Conservation (phyloP, 2,329 filamentous ascomycete genomes). For the Botryosphaeria agaves region DNA sequence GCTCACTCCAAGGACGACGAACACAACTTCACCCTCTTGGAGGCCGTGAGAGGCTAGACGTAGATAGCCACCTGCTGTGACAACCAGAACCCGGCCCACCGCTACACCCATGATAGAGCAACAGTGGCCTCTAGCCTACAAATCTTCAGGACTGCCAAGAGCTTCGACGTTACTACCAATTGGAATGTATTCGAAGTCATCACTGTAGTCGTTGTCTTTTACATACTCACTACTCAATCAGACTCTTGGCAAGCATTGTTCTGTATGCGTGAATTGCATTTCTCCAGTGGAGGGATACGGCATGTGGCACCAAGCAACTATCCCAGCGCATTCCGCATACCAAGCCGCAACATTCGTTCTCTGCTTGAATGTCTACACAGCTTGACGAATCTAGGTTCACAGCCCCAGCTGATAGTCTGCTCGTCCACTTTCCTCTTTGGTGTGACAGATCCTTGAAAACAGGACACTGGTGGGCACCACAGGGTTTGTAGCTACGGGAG, state of each 20-base stretch:
- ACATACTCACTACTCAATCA: background rate
- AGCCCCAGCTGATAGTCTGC: background rate
- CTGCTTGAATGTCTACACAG: background rate
- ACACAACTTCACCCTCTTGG: conserved; percentile 11
- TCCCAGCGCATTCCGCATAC: too few species aligned
- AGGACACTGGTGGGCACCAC: conserved; percentile 5
- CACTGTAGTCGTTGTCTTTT: conserved; percentile 8
- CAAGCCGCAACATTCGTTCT: too few species aligned
- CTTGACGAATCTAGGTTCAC: background rate
- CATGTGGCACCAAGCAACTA: too few species aligned
- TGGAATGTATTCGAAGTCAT: conserved; percentile 4
- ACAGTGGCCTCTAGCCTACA: conserved; percentile 8
- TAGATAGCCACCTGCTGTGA: conserved; percentile 10
- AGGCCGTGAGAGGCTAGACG: conserved; percentile 11
- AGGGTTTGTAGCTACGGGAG: background rate
- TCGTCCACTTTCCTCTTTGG: background rate
- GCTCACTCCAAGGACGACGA: conserved; percentile 9
- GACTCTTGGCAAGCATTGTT: background rate
- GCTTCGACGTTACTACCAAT: conserved; percentile 11
- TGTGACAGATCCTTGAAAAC: conserved; percentile 11
- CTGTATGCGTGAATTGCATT: background rate
- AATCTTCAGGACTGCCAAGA: conserved; percentile 2
- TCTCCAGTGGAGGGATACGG: background rate
- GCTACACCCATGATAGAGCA: conserved; percentile 12
- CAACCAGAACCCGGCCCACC: conserved; percentile 11